Evolutionary conservation across 2,329 filamentous ascomycete species (phyloP), one percentile per base, ranked within the genome.

Genomic region (Cyanodermella asteris): DNA sequence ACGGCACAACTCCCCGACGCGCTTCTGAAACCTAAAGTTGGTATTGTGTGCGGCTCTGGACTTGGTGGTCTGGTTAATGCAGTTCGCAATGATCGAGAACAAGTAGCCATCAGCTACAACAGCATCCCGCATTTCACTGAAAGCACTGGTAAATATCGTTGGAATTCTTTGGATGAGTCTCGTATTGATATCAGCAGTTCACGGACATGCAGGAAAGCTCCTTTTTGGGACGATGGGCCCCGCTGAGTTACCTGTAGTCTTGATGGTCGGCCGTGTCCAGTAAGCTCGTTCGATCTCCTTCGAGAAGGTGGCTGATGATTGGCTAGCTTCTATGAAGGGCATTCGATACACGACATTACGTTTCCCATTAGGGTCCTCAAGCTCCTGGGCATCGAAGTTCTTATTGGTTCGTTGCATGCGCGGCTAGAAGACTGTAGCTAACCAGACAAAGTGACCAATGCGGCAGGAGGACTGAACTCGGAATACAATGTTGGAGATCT

Each of bases 301-400:
- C 28, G n/a, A 11, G 22, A 20, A 27, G 3, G 24, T 13, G 18
- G 28, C 13, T 20, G 23, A n/a, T 13, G 16, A 29, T 18, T 4
- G 25, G 7, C 20, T 31, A 71, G 67, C 44, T 72, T 67, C 47
- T 74, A 72, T 40, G 69, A 74, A 46, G 69, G 69, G 17, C 61
- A 73, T 39, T 56, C 58, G 3, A 67, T 72, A 47, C 55, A 67
- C 27, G 50, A 56, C 23, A 58, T 68, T 18, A 67, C 67, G 14
- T 71, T 72, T 37, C 66, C 68, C 14, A 61, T 68, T 7, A 56
- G 69, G 26, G 61, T 73, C 5, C 65, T 72, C 47, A 69, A 65
- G 36, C 42, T 64, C 1, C 45, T 73, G 7, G 67, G 64, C 13
- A 53, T 72, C 12, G 53, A 67, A 33, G 64, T 57, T 2, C 55